Evolutionary conservation across 1,139 yeast genomes (phyloP).

Genomic region (Lodderomyces oxycetoniae): DNA sequence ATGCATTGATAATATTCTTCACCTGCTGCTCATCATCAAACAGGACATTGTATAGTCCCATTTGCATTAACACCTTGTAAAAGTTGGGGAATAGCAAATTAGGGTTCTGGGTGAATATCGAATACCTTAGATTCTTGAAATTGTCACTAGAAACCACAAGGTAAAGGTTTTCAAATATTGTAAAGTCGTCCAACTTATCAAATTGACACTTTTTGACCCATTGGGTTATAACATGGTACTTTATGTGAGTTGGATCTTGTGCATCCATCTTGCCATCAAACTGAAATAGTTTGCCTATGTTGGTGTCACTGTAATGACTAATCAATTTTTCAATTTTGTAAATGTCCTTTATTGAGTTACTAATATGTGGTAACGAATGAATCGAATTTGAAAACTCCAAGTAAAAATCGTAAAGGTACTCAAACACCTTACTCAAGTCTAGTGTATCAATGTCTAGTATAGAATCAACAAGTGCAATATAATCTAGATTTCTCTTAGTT

Average conservation of each 20-base stretch:
- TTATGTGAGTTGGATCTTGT: slow-evolving; percentile 2
- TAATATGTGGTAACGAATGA: slow-evolving; percentile 1
- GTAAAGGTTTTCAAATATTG: slow-evolving; percentile 22
- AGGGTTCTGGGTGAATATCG: slow-evolving; percentile 22
- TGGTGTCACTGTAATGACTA: slow-evolving; percentile 2
- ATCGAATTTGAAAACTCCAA: slow-evolving; percentile 6
- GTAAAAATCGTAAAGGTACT: slow-evolving; percentile 10
- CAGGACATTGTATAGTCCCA: not conserved
- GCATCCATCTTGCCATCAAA: slow-evolving; percentile 1
- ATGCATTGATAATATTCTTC: slow-evolving; percentile 4
- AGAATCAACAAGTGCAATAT: slow-evolving; percentile 3
- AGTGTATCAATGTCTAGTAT: slow-evolving; percentile 3
- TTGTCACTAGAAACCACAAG: slow-evolving; percentile 12
- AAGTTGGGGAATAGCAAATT: slow-evolving; percentile 24
- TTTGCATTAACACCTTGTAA: slow-evolving; percentile 14
- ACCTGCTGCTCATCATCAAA: not conserved
- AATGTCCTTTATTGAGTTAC: not conserved
- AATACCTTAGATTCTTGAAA: slow-evolving; percentile 12
- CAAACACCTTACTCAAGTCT: slow-evolving; percentile 4
- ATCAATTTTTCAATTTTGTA: slow-evolving; percentile 5
- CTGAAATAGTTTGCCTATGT: slow-evolving; percentile 2
- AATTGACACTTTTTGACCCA: slow-evolving; percentile 20
- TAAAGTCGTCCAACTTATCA: slow-evolving; percentile 12
- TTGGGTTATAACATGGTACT: slow-evolving; percentile 11
- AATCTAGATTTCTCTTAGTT: slow-evolving; percentile 2